Base-by-base conservation (phyloP, 306 rosid genomes). In the Quercus agrifolia region DNA sequence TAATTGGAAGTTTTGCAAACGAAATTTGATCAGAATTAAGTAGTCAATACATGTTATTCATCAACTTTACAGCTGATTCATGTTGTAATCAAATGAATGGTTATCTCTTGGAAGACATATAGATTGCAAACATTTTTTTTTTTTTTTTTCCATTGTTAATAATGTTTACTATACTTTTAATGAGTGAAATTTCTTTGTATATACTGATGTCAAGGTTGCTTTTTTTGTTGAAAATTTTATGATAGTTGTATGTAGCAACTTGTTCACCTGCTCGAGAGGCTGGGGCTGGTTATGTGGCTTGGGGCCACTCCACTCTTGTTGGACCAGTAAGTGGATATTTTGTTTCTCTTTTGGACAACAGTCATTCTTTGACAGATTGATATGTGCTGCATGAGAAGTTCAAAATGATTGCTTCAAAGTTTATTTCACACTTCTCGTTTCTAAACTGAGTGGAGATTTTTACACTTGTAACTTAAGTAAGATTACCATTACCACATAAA, bases 261-360 rank as follows among this genome's bases (percentile, higher is more conserved):
- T 96, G 99, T 81, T 91, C 99, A 57, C 96, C 97, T 78, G 99
- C 99, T 76, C 96, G 99, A 78, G 97, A 93, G 73, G 79, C 87
- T 79, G 90, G 85, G 72, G 89, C 96, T 78, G 83, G 97, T 85
- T 96, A 96, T 79, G 94, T 96, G 72, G 96, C 98, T 71, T 96
- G 98, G 97, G 99, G 99, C 19, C 99, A 96, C 91, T 96, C 99
- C 74, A 90, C 96, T 64, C 98, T 96, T 55, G 93, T 93, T 63
- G 99, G 99, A 74, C 98, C 99, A 21, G 99, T 96, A 82, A 88
- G 99, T 89, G 27, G 58, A 78, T 80, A 56, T 27, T 52, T 15
- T 35, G 51, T 33, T 38, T 72, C 62, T 83, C 28, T 52, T 83
- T 71, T 70, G 51, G 9, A 73, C 59, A 21, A 2, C 4, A 51